Base-by-base conservation (phyloP, 2,329 filamentous ascomycete genomes). In the Aureobasidium uvarum region DNA sequence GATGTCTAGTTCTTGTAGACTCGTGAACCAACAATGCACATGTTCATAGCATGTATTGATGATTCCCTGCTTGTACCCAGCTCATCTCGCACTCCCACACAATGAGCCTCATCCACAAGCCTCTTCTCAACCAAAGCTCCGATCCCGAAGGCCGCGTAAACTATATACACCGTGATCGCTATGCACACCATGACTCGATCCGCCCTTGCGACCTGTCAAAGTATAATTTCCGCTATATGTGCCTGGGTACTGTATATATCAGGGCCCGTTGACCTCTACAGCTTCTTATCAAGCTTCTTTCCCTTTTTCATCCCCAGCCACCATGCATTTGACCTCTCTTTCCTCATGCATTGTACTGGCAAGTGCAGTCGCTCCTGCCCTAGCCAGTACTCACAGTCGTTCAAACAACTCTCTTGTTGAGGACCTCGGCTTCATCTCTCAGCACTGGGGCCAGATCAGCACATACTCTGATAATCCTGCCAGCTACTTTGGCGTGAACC, bases 381-480 rank as follows among this genome's bases (percentile, higher is more conserved):
- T 39, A 14, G 39, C 33, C 31, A 50, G 31, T 39, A 20, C 28
- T 20, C 16, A 13, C 16, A 20, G 11, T 16, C 28, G 18, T 60
- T 4, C 25, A 4, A 59, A 59, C 5, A 13, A 48, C 2, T 25
- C 43, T 31, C 31, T 62, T 16, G 45, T 62, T 25, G 28, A 45
- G 5, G 76, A 77, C 64, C 68, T 76, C 31, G 70, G 68, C 66
- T 68, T 68, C 52, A 75, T 79, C 58, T 77, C 75, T 41, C 70
- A 72, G 31, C 74, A 78, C 67, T 83, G 80, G 80, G 81, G 81
- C 68, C 77, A 83, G 69, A 72, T 84, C 41, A 77, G 78, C 14
- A 74, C 79, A 1, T 84, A 83, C 68, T 69, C 67, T 10, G 81
- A 83, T 70, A 83, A 83, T 64, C 68, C 74, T 2, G 79, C 78